phyloP scores from a whole-genome alignment of 352 stramenopile genomes.

The Plasmopara halstedii region DNA sequence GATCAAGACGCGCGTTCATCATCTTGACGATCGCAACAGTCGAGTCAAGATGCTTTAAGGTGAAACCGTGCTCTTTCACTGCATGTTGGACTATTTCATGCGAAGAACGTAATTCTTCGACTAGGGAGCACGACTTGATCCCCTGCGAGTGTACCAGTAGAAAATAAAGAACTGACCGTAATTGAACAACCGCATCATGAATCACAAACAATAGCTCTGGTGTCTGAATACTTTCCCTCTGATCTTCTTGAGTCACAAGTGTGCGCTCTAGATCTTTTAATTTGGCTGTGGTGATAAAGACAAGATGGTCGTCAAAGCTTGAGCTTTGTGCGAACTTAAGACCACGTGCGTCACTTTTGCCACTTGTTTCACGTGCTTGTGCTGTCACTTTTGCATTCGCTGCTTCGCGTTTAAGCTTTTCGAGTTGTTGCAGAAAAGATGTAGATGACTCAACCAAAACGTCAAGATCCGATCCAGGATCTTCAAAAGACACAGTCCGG shows the following conservation, averaged over 20 bases:
- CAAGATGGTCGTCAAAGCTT: conserved; percentile 34
- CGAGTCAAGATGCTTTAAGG: conserved; percentile 41
- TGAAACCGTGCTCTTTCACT: conserved; percentile 35
- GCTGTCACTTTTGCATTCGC: too few relatives aligned
- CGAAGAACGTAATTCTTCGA: conserved; percentile 23
- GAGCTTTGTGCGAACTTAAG: too few relatives aligned
- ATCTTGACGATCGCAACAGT: conserved; percentile 52
- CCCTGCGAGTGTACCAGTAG: conserved; percentile 36
- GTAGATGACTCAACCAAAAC: too few relatives aligned
- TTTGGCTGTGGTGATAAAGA: conserved; percentile 28
- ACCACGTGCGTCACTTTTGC: too few relatives aligned
- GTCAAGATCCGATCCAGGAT: too few relatives aligned
- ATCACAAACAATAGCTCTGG: conserved; percentile 22
- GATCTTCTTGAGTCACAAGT: conserved; percentile 10
- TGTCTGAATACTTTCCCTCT: conserved; percentile 11
- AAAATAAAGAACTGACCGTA: conserved; percentile 46
- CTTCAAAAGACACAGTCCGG: too few relatives aligned
- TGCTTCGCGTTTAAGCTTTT: too few relatives aligned
- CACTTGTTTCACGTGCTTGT: too few relatives aligned
- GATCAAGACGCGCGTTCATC: conserved; percentile 49
- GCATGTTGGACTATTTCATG: conserved; percentile 27
- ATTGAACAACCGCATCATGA: conserved; percentile 50
- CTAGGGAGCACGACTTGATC: conserved; percentile 26
- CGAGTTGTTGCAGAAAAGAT: too few relatives aligned
- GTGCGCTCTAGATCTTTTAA: conserved; percentile 26